A percentile compares a stretch with the other conserved stretches of the same genome.
phyloP scores from a whole-genome alignment of 2,329 filamentous ascomycete species.

The Chrysosporium keratinophilum region DNA sequence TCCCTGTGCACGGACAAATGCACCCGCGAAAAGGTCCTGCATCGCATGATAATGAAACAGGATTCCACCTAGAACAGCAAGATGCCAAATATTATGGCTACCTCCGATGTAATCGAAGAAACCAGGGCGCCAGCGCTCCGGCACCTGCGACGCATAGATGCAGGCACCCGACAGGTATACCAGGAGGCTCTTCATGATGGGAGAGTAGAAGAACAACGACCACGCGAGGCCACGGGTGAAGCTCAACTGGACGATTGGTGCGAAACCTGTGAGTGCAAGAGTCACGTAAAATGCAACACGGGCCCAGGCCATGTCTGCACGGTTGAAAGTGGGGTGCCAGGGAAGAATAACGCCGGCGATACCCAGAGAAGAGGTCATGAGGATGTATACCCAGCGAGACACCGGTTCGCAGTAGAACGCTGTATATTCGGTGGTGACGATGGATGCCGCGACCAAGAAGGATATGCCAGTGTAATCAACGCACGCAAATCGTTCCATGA shows the following conservation, averaged over 20 bases:
- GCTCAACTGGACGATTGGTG: constrained; percentile 76
- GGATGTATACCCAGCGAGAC: constrained; percentile 78
- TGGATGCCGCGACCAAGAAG: constrained; percentile 80
- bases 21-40: constrained; percentile 81
- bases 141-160: constrained; percentile 83
- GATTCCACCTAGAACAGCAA: constrained; percentile 88
- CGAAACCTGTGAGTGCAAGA: constrained; percentile 75
- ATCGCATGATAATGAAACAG: constrained; percentile 95
- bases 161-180: constrained; percentile 80
- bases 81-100: constrained; percentile 95
- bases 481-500: constrained; percentile 91
- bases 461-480: constrained; percentile 98
- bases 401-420: constrained; percentile 95
- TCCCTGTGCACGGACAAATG: constrained; percentile 57
- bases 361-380: constrained; percentile 67
- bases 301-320: constrained; percentile 80
- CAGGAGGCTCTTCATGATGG: constrained; percentile 68
- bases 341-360: constrained; percentile 81
- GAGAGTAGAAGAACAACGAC: constrained; percentile 83
- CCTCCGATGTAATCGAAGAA: constrained; percentile 92
- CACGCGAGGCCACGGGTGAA: constrained; percentile 66
- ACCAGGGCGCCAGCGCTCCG: constrained; percentile 85
- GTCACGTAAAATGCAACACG: constrained; percentile 86
- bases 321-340: constrained; percentile 94
- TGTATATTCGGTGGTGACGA: constrained; percentile 97